Evolutionary conservation across 2,329 filamentous ascomycete genomes (phyloP), one percentile per base, ranked within the genome.

Genomic region (Coniochaeta prunicola): DNA sequence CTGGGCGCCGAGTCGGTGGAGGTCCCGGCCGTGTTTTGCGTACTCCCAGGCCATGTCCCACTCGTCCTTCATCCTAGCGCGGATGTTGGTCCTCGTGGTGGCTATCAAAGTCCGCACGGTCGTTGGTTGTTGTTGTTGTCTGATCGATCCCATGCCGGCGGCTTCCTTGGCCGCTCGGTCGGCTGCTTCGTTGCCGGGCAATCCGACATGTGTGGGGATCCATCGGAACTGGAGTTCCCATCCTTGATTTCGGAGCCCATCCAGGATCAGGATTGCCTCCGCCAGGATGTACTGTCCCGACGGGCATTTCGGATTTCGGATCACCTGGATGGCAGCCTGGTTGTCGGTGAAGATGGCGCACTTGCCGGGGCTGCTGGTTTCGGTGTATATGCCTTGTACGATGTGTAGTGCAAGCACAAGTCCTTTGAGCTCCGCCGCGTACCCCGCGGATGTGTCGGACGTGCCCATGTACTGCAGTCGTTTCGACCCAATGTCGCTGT

Each of bases 81-180:
- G 60, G 55, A 63, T 60, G 31, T 26, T 61, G 34, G 57, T 19
- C 36, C 62, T 64, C 30, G 60, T 60, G 28, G 58, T 48, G 3
- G 42, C 42, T 13, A 48, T 48, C 5, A 48, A 21, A 9, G 15
- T 26, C 17, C 19, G 42, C 21, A 59, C 55, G 33, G 53, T 63
- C 48, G 34, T 54, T 12, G 60, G 55, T 5, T 53, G 45, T 26
- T 58, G 38, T 45, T 45, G 50, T 34, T 61, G 54, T 57, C 33
- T 31, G 48, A 26, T 53, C 24, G 53, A 33, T 28, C 28, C 55
- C 30, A 48, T 33, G 76, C 77, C 21, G 75, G 66, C 61, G 75
- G 74, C 63, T 76, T 78, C 60, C 73, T 73, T 57, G 70, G 72
- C 59, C 74, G 63, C 65, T 62, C 17, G 65, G 64, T 60, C 69